Percentiles rank a stretch among this genome's conserved stretches.
phyloP scores from a whole-genome alignment of 768 basidiomycete species.

The Basidioascus undulatus region DNA sequence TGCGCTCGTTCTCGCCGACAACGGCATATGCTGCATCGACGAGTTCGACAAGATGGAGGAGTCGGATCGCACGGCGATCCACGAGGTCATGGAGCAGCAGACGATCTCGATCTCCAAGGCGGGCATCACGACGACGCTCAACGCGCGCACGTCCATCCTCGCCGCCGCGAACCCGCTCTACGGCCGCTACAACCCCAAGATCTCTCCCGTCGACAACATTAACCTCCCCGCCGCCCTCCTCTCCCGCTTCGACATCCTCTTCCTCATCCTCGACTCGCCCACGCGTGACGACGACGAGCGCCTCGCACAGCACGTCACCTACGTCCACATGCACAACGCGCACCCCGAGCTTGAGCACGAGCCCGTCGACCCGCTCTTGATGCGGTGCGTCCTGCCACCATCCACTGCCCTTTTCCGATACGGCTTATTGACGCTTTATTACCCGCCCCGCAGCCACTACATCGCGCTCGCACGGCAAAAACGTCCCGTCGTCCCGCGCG shows the following conservation, averaged over 20 bases:
- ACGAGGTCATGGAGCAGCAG: slow-evolving; percentile 99
- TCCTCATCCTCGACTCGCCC: slow-evolving; percentile 91
- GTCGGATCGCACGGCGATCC: slow-evolving; percentile 85
- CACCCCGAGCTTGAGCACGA: slow-evolving; percentile 72
- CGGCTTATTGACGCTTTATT: slow-evolving; percentile 3
- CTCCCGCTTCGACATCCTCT: slow-evolving; percentile 86
- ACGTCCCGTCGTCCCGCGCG: slow-evolving; percentile 68
- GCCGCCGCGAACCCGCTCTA: slow-evolving; percentile 96
- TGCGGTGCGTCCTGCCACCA: slow-evolving; percentile 73
- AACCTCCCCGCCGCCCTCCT: slow-evolving; percentile 89
- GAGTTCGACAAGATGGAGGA: slow-evolving; percentile 99
- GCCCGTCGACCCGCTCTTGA: slow-evolving; percentile 57
- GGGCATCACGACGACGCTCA: slow-evolving; percentile 92
- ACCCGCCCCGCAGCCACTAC: slow-evolving; percentile 48
- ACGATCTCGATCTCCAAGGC: slow-evolving; percentile 99
- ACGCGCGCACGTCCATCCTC: slow-evolving; percentile 88
- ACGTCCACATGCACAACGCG: slow-evolving; percentile 85
- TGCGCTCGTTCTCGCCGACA: slow-evolving; percentile 94
- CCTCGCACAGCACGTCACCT: slow-evolving; percentile 86
- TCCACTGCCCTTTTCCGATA: not conserved
- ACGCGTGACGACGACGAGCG: slow-evolving; percentile 84
- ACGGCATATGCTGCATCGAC: slow-evolving; percentile 98
- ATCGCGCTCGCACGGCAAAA: slow-evolving; percentile 73
- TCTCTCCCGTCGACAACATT: slow-evolving; percentile 97
- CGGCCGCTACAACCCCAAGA: slow-evolving; percentile 90